phyloP scores from a whole-genome alignment of 176 grass and related monocot genomes.

The maize (Zea mays) region DNA sequence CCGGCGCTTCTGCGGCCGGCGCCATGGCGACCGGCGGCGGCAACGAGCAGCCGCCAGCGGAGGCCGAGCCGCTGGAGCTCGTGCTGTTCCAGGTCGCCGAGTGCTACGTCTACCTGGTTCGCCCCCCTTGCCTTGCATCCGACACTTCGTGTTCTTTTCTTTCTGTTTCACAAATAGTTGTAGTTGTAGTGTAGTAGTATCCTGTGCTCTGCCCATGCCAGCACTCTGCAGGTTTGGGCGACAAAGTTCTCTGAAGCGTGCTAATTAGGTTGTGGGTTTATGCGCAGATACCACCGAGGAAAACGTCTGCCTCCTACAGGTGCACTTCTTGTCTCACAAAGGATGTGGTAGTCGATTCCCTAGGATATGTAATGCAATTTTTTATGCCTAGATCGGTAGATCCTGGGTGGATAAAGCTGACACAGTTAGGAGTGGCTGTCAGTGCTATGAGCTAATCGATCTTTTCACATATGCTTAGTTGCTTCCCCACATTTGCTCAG shows the following conservation, averaged over 20 bases:
- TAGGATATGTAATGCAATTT: slow-evolving; percentile 19
- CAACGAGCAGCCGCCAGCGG: slow-evolving; percentile 30
- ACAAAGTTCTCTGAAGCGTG: not conserved
- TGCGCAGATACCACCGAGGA: slow-evolving; percentile 95
- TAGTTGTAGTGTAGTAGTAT: not conserved
- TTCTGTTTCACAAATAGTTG: not conserved
- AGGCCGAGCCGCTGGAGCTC: slow-evolving; percentile 69
- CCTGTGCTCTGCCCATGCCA: not conserved
- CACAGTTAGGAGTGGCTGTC: not conserved
- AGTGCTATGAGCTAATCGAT: not conserved
- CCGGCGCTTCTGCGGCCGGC: slow-evolving; percentile 4
- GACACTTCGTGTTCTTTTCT: not conserved
- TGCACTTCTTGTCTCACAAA: slow-evolving; percentile 19
- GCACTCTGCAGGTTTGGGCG: not conserved
- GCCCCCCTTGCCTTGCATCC: not conserved
- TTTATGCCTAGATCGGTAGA: not conserved
- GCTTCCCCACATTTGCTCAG: slow-evolving; percentile 1
- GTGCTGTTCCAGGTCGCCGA: slow-evolving; percentile 85
- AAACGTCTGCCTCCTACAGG: slow-evolving; percentile 92
- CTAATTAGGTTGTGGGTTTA: slow-evolving; percentile 23
- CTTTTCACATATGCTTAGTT: not conserved
- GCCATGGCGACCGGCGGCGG: slow-evolving; percentile 44
- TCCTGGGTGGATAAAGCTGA: not conserved
- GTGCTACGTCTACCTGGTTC: slow-evolving; percentile 98
- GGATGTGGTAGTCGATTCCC: not conserved